Conservation (phyloP, 2,329 filamentous ascomycete species). For the Stylonectria norvegica region DNA sequence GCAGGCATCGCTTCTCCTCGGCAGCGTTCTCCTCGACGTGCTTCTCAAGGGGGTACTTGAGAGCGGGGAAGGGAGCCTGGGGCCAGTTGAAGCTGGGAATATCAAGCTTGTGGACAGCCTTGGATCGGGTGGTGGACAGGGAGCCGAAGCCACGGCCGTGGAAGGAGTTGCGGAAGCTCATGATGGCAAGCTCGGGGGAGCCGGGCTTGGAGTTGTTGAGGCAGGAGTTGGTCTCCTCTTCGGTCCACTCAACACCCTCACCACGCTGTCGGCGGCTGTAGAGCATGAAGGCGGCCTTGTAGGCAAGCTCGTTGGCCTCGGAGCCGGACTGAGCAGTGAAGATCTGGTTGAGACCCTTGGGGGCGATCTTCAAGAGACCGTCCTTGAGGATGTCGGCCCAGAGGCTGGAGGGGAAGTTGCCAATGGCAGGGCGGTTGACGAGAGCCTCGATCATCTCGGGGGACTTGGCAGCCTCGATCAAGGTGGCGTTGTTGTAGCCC, state of each 20-base stretch:
- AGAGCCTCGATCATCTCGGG: conserved; percentile 70
- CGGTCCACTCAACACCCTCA: conserved; percentile 64
- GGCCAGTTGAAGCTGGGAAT: conserved; percentile 89
- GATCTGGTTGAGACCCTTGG: conserved; percentile 72
- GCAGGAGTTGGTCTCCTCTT: conserved; percentile 62
- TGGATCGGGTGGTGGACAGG: conserved; percentile 75
- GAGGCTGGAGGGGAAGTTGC: conserved; percentile 75
- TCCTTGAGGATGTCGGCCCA: conserved; percentile 70
- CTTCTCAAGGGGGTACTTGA: conserved; percentile 74
- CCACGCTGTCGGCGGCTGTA: conserved; percentile 69
- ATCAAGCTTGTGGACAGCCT: conserved; percentile 82
- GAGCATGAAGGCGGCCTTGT: conserved; percentile 85
- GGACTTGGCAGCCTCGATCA: conserved; percentile 62
- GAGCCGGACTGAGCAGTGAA: conserved; percentile 78
- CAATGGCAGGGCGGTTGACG: conserved; percentile 75
- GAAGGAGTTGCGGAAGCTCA: conserved; percentile 76
- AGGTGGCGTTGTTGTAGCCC: conserved; percentile 74
- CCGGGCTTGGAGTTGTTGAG: conserved; percentile 73
- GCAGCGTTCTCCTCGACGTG: conserved; percentile 65
- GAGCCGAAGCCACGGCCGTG: conserved; percentile 78
- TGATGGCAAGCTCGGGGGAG: conserved; percentile 69
- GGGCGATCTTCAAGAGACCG: conserved; percentile 69
- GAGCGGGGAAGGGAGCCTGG: conserved; percentile 72
- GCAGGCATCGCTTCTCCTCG: conserved; percentile 70
- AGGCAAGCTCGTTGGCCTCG: conserved; percentile 81